Evolutionary conservation across 306 rosid genomes (phyloP).

Genomic region (Rubus parviflorus): DNA sequence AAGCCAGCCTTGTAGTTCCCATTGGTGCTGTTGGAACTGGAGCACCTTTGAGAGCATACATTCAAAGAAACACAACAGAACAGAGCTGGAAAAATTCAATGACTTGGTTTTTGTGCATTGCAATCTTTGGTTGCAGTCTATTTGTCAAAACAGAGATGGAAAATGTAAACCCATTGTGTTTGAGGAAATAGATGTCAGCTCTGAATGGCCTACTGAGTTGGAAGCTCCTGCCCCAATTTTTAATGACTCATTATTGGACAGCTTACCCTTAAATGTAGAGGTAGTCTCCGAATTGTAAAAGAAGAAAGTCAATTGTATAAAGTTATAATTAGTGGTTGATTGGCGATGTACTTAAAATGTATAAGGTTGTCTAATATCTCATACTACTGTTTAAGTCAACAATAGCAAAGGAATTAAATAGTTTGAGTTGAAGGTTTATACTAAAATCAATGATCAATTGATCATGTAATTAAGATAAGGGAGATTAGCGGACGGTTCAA

Average conservation of each 20-base stretch:
- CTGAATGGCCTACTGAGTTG: slow-evolving; percentile 65
- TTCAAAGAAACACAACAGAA: slow-evolving; percentile 39
- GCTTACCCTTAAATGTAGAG: slow-evolving; percentile 44
- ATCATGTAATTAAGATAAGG: too few relatives aligned
- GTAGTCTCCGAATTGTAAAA: slow-evolving; percentile 35
- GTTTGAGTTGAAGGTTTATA: too few relatives aligned
- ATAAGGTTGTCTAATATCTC: too few relatives aligned
- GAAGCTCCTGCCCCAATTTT: slow-evolving; percentile 48
- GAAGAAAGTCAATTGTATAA: background rate
- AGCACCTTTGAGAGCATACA: slow-evolving; percentile 52
- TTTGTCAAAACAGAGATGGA: slow-evolving; percentile 37
- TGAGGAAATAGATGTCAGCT: slow-evolving; percentile 59
- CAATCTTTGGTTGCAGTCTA: slow-evolving; percentile 61
- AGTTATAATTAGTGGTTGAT: background rate
- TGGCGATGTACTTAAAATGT: background rate
- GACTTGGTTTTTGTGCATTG: slow-evolving; percentile 68
- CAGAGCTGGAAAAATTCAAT: slow-evolving; percentile 46
- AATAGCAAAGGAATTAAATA: too few relatives aligned
- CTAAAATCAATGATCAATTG: too few relatives aligned
- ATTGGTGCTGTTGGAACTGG: slow-evolving; percentile 69
- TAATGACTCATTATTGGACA: slow-evolving; percentile 69
- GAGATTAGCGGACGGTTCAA: too few relatives aligned
- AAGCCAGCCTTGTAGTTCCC: slow-evolving; percentile 73
- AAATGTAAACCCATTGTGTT: slow-evolving; percentile 47
- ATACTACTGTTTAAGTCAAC: too few relatives aligned